A percentile compares a stretch with the other conserved stretches of the same genome.
Conservation (phyloP, 306 rosid species). For the Gynostemma pentaphyllum region DNA sequence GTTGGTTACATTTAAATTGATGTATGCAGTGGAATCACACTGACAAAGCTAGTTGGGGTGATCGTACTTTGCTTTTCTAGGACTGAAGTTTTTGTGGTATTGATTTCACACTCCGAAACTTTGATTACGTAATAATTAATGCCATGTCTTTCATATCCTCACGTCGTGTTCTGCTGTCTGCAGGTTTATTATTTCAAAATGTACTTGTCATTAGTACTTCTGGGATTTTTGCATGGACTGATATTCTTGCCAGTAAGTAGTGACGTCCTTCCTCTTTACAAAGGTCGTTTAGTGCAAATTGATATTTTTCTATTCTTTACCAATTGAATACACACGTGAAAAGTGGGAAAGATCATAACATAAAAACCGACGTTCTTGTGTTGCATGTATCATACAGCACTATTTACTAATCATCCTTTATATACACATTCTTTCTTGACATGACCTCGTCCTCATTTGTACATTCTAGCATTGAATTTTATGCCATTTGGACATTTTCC, state of each 20-base stretch:
- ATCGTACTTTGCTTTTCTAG: constrained; percentile 92
- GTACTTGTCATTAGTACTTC: constrained; percentile 88
- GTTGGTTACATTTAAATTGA: not conserved
- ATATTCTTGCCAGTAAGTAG: constrained; percentile 81
- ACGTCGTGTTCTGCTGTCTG: constrained; percentile 35
- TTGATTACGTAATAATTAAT: not conserved
- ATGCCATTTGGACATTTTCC: not conserved
- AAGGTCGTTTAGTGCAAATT: not conserved
- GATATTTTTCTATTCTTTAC: not conserved
- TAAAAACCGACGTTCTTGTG: not conserved
- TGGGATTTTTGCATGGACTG: constrained; percentile 94
- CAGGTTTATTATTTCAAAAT: constrained; percentile 96
- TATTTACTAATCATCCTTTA: not conserved
- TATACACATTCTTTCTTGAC: not conserved
- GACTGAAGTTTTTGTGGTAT: constrained; percentile 98
- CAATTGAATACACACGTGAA: not conserved
- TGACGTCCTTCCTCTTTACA: not conserved
- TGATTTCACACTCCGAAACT: constrained; percentile 10
- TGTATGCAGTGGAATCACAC: constrained; percentile 75
- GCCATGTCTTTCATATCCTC: constrained; percentile 1
- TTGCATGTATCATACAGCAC: not conserved
- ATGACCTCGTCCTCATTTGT: not conserved
- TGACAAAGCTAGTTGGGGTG: constrained; percentile 91
- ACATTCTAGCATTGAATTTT: not conserved
- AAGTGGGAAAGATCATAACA: not conserved